Conservation (phyloP, 805 yeast genomes). For the Wilhelminamyces savonicus region DNA sequence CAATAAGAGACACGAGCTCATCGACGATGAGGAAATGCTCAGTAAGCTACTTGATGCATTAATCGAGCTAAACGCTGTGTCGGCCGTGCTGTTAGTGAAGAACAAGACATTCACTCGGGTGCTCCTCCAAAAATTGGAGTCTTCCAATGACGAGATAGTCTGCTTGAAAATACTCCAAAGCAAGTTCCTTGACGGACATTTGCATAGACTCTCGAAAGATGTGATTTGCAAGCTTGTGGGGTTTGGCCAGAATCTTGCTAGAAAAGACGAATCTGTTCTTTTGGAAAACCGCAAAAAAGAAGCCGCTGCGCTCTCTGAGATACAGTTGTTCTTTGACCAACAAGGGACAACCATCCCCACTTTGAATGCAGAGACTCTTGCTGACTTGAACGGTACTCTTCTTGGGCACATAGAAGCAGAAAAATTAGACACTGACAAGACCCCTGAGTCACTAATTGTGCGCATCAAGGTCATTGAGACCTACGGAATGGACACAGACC, state of each 20-base stretch:
- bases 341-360: too few relatives aligned
- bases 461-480: conserved; percentile 26
- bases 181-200: conserved; percentile 4
- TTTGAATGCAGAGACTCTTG: neutral
- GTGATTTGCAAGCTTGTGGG: conserved; percentile 4
- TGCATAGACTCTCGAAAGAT: conserved; percentile 1
- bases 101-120: too few relatives aligned
- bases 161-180: neutral
- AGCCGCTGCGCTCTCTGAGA: too few relatives aligned
- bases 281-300: too few relatives aligned
- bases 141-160: conserved; percentile 2
- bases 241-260: too few relatives aligned
- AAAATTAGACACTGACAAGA: conserved; percentile 17
- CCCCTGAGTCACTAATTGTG: conserved; percentile 23
- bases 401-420: conserved; percentile 14
- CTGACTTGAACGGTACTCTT: conserved; percentile 8
- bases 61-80: conserved; percentile 1
- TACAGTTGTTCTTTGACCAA: too few relatives aligned
- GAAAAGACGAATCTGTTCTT: too few relatives aligned
- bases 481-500: conserved; percentile 24
- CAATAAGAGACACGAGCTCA: too few relatives aligned
- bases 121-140: neutral
- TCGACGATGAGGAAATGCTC: conserved; percentile 2
- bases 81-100: too few relatives aligned
- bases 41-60: conserved; percentile 3